Evolutionary conservation across 805 yeast genomes (phyloP).

Genomic region (Cyberlindnera suaveolens): DNA sequence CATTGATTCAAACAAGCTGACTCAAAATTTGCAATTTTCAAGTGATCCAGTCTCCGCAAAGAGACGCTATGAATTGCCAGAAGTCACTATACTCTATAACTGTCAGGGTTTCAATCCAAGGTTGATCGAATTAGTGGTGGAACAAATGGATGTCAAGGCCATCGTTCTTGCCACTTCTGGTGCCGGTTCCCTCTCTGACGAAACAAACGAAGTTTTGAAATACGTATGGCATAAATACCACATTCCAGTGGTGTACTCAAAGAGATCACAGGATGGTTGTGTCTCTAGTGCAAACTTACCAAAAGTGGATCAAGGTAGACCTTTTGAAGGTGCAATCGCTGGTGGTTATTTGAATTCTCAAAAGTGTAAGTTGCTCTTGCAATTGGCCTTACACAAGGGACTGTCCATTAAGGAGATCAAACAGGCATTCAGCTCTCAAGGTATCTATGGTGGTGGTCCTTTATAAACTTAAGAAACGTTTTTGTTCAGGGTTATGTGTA

Average conservation of each 20-base stretch:
- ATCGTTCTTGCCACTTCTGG: slow-evolving; percentile 66
- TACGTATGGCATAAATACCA: slow-evolving; percentile 31
- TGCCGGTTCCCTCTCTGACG: slow-evolving; percentile 56
- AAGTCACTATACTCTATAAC: slow-evolving; percentile 52
- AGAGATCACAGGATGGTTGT: slow-evolving; percentile 67
- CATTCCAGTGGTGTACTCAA: slow-evolving; percentile 57
- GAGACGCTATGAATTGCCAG: slow-evolving; percentile 27
- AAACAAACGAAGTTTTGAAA: slow-evolving; percentile 38
- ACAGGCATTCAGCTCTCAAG: slow-evolving; percentile 29
- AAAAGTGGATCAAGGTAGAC: slow-evolving; percentile 24
- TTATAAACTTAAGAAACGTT: neutral
- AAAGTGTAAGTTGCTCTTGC: slow-evolving; percentile 52
- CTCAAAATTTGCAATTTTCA: slow-evolving; percentile 17
- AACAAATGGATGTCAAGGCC: slow-evolving; percentile 42
- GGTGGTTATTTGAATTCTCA: slow-evolving; percentile 65
- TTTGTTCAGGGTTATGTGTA: neutral
- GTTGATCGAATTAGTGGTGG: slow-evolving; percentile 40
- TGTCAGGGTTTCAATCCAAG: slow-evolving; percentile 54
- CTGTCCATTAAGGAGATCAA: slow-evolving; percentile 30
- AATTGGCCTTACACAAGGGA: slow-evolving; percentile 40
- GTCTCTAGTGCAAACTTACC: slow-evolving; percentile 38
- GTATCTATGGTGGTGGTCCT: slow-evolving; percentile 36
- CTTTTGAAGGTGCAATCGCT: slow-evolving; percentile 41
- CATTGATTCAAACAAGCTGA: slow-evolving; percentile 24
- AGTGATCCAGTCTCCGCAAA: slow-evolving; percentile 18